Percentiles rank a stretch among this genome's conserved stretches.
Evolutionary conservation across 805 yeast species (phyloP).

Genomic region (Blastobotrys peoriensis): DNA sequence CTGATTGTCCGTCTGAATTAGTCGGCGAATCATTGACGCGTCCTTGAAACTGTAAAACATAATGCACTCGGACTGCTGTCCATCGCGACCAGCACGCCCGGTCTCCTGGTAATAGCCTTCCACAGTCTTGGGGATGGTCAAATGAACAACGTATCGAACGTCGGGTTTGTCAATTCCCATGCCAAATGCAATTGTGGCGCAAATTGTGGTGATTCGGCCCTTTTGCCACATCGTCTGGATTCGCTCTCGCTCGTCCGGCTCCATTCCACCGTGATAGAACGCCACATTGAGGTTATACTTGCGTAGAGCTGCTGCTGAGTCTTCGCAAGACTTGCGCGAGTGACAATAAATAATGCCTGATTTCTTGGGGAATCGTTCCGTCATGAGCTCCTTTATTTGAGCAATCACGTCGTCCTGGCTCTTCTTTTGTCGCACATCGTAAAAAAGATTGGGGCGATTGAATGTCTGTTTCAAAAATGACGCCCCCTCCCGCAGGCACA

Average conservation of each 20-base stretch:
- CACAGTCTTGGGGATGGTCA: slow-evolving; percentile 78
- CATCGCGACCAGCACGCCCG: slow-evolving; percentile 98
- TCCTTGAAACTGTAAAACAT: slow-evolving; percentile 78
- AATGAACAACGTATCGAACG: slow-evolving; percentile 86
- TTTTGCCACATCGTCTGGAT: slow-evolving; percentile 84
- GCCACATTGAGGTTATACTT: slow-evolving; percentile 58
- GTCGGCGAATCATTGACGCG: slow-evolving; percentile 64
- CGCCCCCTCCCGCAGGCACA: slow-evolving; percentile 57
- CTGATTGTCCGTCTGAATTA: slow-evolving; percentile 73
- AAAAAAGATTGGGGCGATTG: slow-evolving; percentile 78
- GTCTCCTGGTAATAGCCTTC: slow-evolving; percentile 98
- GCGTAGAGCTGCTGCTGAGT: slow-evolving; percentile 55
- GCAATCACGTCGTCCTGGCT: slow-evolving; percentile 30
- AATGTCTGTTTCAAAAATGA: slow-evolving; percentile 79
- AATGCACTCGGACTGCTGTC: slow-evolving; percentile 71
- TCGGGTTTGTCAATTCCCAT: slow-evolving; percentile 99
- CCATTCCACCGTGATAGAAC: slow-evolving; percentile 94
- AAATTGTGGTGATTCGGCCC: slow-evolving; percentile 65
- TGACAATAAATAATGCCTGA: slow-evolving; percentile 94
- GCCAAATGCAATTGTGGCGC: slow-evolving; percentile 98
- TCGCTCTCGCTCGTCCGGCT: slow-evolving; percentile 58
- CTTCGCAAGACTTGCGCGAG: slow-evolving; percentile 84
- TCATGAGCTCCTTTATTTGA: slow-evolving; percentile 54
- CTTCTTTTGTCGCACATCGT: slow-evolving; percentile 67
- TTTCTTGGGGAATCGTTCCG: slow-evolving; percentile 37